Base-by-base conservation (phyloP, 2,329 filamentous ascomycete genomes). In the Paracamarosporium sp. region DNA sequence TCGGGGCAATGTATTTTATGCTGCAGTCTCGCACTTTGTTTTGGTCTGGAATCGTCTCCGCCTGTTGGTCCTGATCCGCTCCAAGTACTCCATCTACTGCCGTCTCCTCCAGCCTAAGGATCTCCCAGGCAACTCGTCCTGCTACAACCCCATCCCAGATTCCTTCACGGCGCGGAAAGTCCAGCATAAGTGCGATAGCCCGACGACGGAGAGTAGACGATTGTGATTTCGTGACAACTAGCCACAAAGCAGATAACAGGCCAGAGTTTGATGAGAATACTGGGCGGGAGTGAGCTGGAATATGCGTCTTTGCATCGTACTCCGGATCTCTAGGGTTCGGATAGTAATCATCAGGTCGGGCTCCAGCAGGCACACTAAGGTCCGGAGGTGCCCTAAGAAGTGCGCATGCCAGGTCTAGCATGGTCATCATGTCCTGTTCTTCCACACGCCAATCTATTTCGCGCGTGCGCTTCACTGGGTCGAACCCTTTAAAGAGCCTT, bases 131-230 rank as follows among this genome's bases (percentile, higher is more conserved):
- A 25, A 76, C 63, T 22, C 64, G 56, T 0, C 71, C 75, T 86
- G 86, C 88, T 85, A 91, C 69, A 81, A 90, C 1, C 85, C 88
- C 67, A 85, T 81, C 41, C 75, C 79, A 70, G 86, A 90, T 1
- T 76, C 83, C 20, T 69, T 74, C 20, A 82, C 86, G 62, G 6
- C 72, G 53, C 2, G 73, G 71, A 47, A 68, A 66, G 17, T 64
- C 57, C 4, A 71, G 41, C 57, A 75, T 64, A 22, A 74, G 50
- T 0, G 55, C 57, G 8, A 73, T 61, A 5, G 72, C 70, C 33
- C 60, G 63, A 3, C 64, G 67, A 9, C 72, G 70, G 5, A 72
- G 47, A 1, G 54, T 50, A 1, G 57, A 45, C 3, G 70, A 63
- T 12, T 62, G 64, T 4, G 67, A 65, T 15, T 65, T 65, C 1